Base-by-base conservation (phyloP, 148 eudicot species). In the Diospyros kaki region DNA sequence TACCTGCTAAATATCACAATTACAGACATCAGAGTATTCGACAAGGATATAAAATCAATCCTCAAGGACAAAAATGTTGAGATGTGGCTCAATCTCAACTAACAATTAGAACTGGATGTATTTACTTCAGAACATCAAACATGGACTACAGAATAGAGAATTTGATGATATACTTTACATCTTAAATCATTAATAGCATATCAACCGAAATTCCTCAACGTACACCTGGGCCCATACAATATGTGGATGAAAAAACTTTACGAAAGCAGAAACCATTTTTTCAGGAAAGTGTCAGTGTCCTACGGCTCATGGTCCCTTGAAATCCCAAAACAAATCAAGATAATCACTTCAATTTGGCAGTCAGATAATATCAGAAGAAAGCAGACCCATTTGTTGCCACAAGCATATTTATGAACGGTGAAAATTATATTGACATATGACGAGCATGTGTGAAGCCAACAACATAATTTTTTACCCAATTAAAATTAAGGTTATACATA, bases 1-100 rank as follows among this genome's bases (percentile, higher is more conserved):
- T 94, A 94, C 97, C 98, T 94, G 89, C 77, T 83, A 52, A 68
- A 74, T 28, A 76, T 44, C 4, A 38, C 39, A 42, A 71, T 13
- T 5, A 39, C 53, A 2, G 55, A 41, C 8, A 43, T 55, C 70
- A 69, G 46, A 48, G n/a, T n/a, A 6, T 1, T 38, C 2, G 44
- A 62, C 2, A 38, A 1, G 69, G 6, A 3, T 6, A 56, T 41
- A 64, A 45, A 28, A 28, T 28, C 28, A 28, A 28, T 28, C 28
- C 28, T 28, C 28, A 28, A 0, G 28, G 28, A 28, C 0, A 28
- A 28, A 28, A 28, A 28, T 28, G 28, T 28, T 28, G 28, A 28
- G 28, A 28, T 28, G 28, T 28, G 28, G 28, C 28, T 28, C 28
- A 0, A 28, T 28, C 28, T 28, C 28, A 28, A 28, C 28, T 28